Evolutionary conservation across 306 rosid species (phyloP), one percentile per base, ranked within the genome.

Genomic region (Alnus rubra): DNA sequence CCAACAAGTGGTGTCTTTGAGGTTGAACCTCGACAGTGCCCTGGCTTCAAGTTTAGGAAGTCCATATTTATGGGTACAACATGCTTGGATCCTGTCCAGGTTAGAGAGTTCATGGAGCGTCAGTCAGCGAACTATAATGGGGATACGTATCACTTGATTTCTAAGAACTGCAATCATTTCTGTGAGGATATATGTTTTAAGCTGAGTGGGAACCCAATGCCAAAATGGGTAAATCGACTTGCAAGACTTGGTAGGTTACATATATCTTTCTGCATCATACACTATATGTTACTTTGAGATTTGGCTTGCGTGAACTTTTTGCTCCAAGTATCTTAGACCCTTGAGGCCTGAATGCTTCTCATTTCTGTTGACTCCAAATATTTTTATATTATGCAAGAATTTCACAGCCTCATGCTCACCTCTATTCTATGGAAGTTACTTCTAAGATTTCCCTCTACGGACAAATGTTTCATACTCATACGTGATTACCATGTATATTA

Each of bases 161-260:
- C 86, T 75, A 94, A 92, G 85, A 94, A 94, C 62, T 94, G 98
- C 91, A 94, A 94, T 82, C 98, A 94, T 83, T 94, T 94, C 81
- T 94, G 92, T 82, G 95, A 83, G 74, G 97, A 94, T 86, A 86
- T 88, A 62, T 87, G 94, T 83, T 82, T 78, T 83, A 91, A 91
- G 90, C 88, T 94, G 48, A 92, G 97, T 0, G 95, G 97, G 39
- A 91, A 88, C 70, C 74, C 79, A 18, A 91, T 90, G 58, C 97
- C 98, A 19, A 94, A 91, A 84, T 94, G 98, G 98, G 97, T 94
- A 39, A 94, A 94, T 87, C 94, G 98, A 64, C 97, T 94, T 0
- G 98, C 97, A 51, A 91, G 88, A 82, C 88, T 94, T 79, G 97
- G 98, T 89, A 87, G 28, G 56, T 75, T 60, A 58, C 15, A 75